Evolutionary conservation across 2,329 filamentous ascomycete species (phyloP).

Genomic region (Daldinia sp.): DNA sequence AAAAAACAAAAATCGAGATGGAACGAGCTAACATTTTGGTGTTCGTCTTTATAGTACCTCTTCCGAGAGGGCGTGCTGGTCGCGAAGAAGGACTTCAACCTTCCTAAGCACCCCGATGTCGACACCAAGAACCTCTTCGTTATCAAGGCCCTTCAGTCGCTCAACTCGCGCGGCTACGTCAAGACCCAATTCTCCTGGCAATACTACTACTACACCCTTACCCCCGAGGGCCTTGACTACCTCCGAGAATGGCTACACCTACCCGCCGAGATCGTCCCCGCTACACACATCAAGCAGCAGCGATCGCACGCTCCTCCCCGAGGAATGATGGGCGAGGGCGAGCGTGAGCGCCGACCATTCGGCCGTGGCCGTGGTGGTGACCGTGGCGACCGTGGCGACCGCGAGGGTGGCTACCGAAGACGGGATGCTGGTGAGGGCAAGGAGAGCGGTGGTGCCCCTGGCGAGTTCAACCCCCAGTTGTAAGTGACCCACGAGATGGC

Average conservation of each 20-base stretch:
- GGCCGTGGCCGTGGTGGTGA: slow-evolving; percentile 78
- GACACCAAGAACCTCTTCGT: slow-evolving; percentile 99
- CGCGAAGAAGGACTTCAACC: slow-evolving; percentile 99
- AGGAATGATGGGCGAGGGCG: slow-evolving; percentile 93
- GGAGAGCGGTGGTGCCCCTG: slow-evolving; percentile 89
- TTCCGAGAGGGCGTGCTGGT: slow-evolving; percentile 94
- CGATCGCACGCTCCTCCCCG: slow-evolving; percentile 97
- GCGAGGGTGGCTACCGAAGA: slow-evolving; percentile 91
- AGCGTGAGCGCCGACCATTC: slow-evolving; percentile 83
- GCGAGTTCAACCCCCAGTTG: slow-evolving; percentile 93
- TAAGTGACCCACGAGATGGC: slow-evolving; percentile 55
- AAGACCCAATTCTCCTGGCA: slow-evolving; percentile 99
- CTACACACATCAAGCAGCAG: slow-evolving; percentile 99
- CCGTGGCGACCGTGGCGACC: slow-evolving; percentile 81
- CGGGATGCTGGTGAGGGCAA: slow-evolving; percentile 87
- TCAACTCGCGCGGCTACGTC: slow-evolving; percentile 97
- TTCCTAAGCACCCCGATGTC: slow-evolving; percentile 96
- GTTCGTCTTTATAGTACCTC: slow-evolving; percentile 75
- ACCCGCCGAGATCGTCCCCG: slow-evolving; percentile 98
- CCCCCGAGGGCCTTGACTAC: slow-evolving; percentile 99
- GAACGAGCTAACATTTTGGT: slow-evolving; percentile 43
- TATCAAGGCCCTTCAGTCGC: slow-evolving; percentile 98
- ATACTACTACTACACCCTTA: slow-evolving; percentile 99
- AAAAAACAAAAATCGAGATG: slow-evolving; percentile 15
- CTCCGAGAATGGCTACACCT: slow-evolving; percentile 99